Evolutionary conservation across 116 monocot species (phyloP).

Genomic region (Posidonia oceanica): DNA sequence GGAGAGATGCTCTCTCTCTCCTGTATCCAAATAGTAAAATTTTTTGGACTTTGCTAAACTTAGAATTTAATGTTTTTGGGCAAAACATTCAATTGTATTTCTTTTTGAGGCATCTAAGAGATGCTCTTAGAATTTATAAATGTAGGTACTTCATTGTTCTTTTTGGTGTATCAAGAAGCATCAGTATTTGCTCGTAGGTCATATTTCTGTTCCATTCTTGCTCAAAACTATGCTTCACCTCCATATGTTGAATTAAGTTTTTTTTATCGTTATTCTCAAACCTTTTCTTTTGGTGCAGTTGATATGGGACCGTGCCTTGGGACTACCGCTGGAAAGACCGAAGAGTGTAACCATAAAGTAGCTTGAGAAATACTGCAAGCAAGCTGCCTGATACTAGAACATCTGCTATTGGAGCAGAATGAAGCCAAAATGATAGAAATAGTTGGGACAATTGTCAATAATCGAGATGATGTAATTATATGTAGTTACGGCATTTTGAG

Average conservation of each 20-base stretch:
- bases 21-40: constrained; percentile 82
- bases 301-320: constrained; percentile 96
- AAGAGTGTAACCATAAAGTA: no score
- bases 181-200: constrained; percentile 92
- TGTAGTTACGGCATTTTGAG: neutral
- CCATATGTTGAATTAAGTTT: neutral
- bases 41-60: neutral
- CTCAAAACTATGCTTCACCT: neutral
- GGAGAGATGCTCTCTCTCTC: no score
- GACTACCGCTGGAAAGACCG: no score
- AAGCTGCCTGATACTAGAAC: no score
- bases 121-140: neutral
- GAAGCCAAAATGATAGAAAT: neutral
- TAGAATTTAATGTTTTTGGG: no score
- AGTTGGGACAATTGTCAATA: neutral
- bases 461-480: neutral
- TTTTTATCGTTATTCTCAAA: neutral
- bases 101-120: neutral
- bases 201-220: neutral
- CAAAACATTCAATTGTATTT: neutral
- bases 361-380: no score
- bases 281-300: constrained; percentile 36
- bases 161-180: constrained; percentile 92
- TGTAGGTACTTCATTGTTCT: constrained; percentile 93
- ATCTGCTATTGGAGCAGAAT: neutral